Evolutionary conservation across 1,139 yeast species (phyloP), one percentile per base, ranked within the genome.

Genomic region (Diutina scorzettiae): DNA sequence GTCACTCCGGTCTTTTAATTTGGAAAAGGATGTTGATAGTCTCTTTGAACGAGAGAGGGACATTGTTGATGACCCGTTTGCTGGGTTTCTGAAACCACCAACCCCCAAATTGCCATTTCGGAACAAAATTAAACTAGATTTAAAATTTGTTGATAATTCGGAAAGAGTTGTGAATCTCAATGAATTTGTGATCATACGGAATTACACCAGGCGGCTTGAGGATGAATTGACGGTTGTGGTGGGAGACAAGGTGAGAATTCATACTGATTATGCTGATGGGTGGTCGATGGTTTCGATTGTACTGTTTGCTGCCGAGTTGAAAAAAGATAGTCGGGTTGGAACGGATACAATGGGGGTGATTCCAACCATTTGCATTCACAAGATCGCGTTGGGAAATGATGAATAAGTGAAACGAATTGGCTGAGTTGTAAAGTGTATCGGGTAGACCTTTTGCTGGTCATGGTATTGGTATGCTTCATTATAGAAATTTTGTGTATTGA

Each of bases 131-230:
- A 27, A 27, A 27, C 14, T 27, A 5, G 30, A 27, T 12, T 11
- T 27, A 5, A 12, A 27, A 6, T 11, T 27, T 12, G 30, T 27
- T 12, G 12, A 12, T 11, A 14, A 27, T 27, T 11, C 8, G 12
- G 14, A 32, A 32, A n/a, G 37, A 5, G 25, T 23, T 12, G 24
- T 34, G 4, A 23, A 23, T 7, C 27, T 34, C 19, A 4, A 34
- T 14, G 39, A 34, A n/a, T 34, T 34, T 34, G 39, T 21, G 27
- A 28, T 34, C 9, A 17, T 34, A 4, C 27, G 39, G 17, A 34
- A 23, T 12, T 34, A 34, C 17, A 21, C 28, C 4, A 18, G 39
- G 16, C 8, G 18, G 17, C 27, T 34, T 9, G 39, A 23, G 2
- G 39, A 34, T 14, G 39, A 34, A 14, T 14, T 34, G 12, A 21